Evolutionary conservation across 2,329 filamentous ascomycete genomes (phyloP).

Genomic region (Colletotrichum orchidophilum): DNA sequence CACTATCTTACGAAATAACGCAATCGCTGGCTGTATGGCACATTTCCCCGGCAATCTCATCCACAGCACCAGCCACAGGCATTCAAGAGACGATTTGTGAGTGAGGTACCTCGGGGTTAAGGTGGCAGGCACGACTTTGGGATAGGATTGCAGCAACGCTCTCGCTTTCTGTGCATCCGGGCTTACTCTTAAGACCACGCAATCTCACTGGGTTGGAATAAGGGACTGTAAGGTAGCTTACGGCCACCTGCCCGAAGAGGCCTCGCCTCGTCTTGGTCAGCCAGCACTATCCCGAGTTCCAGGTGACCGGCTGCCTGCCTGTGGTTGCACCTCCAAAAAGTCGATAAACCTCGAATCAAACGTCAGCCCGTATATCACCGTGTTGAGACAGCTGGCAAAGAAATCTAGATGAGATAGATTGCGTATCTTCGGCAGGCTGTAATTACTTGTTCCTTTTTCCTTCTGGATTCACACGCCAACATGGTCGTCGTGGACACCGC

Average conservation of each 20-base stretch:
- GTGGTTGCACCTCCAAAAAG: neutral
- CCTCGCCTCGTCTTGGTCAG: neutral
- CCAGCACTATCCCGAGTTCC: neutral
- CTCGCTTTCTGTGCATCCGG: slow-evolving; percentile 6
- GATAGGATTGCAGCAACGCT: neutral
- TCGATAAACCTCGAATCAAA: neutral
- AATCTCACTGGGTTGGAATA: neutral
- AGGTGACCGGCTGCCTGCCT: neutral
- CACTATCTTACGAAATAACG: slow-evolving; percentile 29
- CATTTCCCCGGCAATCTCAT: neutral
- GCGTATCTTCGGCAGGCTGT: neutral
- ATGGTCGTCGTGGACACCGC: neutral
- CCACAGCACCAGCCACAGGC: neutral
- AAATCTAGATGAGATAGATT: neutral
- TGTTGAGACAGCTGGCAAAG: neutral
- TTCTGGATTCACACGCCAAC: neutral
- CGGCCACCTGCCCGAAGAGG: slow-evolving; percentile 16
- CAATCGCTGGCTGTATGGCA: slow-evolving; percentile 26
- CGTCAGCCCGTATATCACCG: neutral
- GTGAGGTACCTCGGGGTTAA: too few relatives aligned
- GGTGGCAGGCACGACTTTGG: too few relatives aligned
- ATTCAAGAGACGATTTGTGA: neutral
- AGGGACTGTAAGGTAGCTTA: neutral
- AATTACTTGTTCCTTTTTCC: neutral
- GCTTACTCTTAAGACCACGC: neutral